Conservation (phyloP, 164 flowering plant genomes). For the Amborella trichopoda region DNA sequence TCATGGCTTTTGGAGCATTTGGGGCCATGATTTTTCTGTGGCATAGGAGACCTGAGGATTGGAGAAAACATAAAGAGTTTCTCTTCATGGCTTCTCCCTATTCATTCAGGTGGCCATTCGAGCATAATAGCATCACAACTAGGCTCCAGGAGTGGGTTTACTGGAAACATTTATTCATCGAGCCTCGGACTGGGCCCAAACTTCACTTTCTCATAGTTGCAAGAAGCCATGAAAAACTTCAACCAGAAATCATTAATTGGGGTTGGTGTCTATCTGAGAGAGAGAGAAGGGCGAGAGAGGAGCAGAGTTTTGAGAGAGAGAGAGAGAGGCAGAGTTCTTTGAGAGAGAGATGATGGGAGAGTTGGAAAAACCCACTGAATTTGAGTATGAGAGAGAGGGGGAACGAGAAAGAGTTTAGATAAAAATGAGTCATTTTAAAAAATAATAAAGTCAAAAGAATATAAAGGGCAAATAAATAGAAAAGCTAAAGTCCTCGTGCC, state of each 20-base stretch:
- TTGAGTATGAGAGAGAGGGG: too few relatives aligned
- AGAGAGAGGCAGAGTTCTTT: too few relatives aligned
- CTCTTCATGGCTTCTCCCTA: conserved; percentile 80
- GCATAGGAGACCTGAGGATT: conserved; percentile 72
- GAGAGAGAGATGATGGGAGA: too few relatives aligned
- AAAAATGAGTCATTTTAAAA: too few relatives aligned
- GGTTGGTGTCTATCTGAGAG: conserved; percentile 13
- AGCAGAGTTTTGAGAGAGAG: too few relatives aligned
- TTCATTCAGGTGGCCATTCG: conserved; percentile 46
- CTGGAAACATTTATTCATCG: conserved; percentile 30
- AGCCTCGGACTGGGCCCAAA: conserved; percentile 50
- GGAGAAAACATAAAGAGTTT: conserved; percentile 74
- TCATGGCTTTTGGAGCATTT: conserved; percentile 77
- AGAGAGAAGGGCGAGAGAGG: too few relatives aligned
- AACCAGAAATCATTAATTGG: conserved; percentile 12
- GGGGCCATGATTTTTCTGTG: conserved; percentile 73
- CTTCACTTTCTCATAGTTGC: conserved; percentile 49
- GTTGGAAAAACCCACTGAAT: too few relatives aligned
- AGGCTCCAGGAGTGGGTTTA: conserved; percentile 23
- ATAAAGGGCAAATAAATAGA: too few relatives aligned
- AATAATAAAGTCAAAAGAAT: too few relatives aligned
- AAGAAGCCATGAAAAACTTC: conserved; percentile 22
- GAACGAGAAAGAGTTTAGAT: too few relatives aligned
- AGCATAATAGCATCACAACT: conserved; percentile 45
- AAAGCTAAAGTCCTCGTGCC: too few relatives aligned